Evolutionary conservation across 2,329 filamentous ascomycete genomes (phyloP).

Genomic region (Diaporthe sp.): DNA sequence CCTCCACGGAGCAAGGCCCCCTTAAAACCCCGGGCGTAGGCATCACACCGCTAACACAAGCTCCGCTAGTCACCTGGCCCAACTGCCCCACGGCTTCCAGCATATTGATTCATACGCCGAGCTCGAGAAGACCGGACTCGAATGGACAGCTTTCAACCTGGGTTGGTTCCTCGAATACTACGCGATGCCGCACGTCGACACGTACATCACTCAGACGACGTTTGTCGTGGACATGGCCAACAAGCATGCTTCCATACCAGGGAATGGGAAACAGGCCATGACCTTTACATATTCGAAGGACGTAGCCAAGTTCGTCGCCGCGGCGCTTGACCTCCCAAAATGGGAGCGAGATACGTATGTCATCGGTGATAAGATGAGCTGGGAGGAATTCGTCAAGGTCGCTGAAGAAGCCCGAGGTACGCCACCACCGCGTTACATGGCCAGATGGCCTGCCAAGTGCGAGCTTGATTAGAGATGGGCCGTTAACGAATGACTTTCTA

Average conservation of each 20-base stretch:
- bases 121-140: constrained; percentile 46
- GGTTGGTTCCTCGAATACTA: constrained; percentile 60
- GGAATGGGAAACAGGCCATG: constrained; percentile 54
- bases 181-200: constrained; percentile 49
- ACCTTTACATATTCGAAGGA: constrained; percentile 61
- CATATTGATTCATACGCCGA: neutral
- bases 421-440: neutral
- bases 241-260: constrained; percentile 59
- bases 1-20: neutral
- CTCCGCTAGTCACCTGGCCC: neutral
- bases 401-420: constrained; percentile 48
- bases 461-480: neutral
- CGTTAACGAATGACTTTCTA: neutral
- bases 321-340: constrained; percentile 49
- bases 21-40: neutral
- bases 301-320: constrained; percentile 57
- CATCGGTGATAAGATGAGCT: constrained; percentile 54
- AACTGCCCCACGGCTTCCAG: neutral
- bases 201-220: constrained; percentile 50
- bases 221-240: constrained; percentile 57
- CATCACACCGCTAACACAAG: neutral
- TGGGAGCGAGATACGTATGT: constrained; percentile 54
- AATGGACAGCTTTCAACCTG: constrained; percentile 51
- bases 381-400: constrained; percentile 53
- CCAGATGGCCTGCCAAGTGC: neutral